phyloP scores from a whole-genome alignment of 805 yeast genomes.

The Candida khao-thaluensis region DNA sequence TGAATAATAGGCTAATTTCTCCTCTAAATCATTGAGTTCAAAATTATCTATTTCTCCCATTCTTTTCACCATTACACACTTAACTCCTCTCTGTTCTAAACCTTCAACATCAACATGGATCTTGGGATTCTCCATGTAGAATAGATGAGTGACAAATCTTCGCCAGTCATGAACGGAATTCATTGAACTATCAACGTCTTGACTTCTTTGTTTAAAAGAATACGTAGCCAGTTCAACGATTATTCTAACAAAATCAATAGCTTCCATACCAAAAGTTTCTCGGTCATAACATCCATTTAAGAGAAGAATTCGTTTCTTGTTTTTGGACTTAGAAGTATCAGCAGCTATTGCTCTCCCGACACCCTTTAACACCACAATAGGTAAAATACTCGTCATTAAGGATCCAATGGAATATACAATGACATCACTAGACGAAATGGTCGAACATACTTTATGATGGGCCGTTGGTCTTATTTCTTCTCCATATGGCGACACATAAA shows the following conservation, averaged over 20 bases:
- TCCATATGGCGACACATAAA: slow-evolving; percentile 84
- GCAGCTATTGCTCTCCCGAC: slow-evolving; percentile 60
- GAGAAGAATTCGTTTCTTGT: slow-evolving; percentile 54
- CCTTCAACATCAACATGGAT: slow-evolving; percentile 47
- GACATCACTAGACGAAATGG: slow-evolving; percentile 50
- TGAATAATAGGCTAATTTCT: slow-evolving; percentile 20
- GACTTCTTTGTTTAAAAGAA: slow-evolving; percentile 31
- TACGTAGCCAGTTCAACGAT: slow-evolving; percentile 57
- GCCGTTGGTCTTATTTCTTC: slow-evolving; percentile 80
- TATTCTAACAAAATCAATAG: slow-evolving; percentile 55
- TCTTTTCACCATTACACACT: slow-evolving; percentile 43
- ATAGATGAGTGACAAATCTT: slow-evolving; percentile 60
- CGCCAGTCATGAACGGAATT: slow-evolving; percentile 29
- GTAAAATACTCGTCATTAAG: slow-evolving; percentile 81
- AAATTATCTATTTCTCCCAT: slow-evolving; percentile 28
- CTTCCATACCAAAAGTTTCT: slow-evolving; percentile 71
- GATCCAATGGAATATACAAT: slow-evolving; percentile 84
- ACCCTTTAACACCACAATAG: slow-evolving; percentile 72
- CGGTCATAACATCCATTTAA: slow-evolving; percentile 76
- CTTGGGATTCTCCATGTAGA: slow-evolving; percentile 52
- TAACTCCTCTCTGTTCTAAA: slow-evolving; percentile 44
- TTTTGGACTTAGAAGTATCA: slow-evolving; percentile 13
- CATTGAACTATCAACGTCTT: slow-evolving; percentile 11
- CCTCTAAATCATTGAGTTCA: slow-evolving; percentile 43
- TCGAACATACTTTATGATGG: slow-evolving; percentile 55